phyloP scores from a whole-genome alignment of 192 early-diverging fungal species.

The Coemansia sp. region DNA sequence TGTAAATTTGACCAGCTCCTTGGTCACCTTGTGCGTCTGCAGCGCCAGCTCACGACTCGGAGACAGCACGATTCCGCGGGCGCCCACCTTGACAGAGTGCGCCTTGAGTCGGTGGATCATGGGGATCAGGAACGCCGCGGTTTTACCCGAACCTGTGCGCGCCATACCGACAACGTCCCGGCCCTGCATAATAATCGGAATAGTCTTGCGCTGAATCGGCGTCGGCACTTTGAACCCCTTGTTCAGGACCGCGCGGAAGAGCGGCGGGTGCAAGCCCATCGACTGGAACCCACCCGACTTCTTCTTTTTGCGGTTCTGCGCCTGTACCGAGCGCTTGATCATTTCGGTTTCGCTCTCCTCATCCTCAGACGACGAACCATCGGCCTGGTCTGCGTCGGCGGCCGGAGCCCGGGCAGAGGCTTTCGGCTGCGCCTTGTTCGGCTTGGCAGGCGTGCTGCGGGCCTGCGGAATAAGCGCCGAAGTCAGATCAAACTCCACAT shows the following conservation, averaged over 20 bases:
- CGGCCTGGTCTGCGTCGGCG: neutral
- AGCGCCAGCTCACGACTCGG: conserved; percentile 95
- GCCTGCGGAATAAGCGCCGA: conserved; percentile 46
- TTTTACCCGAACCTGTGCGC: conserved; percentile 96
- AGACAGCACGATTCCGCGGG: conserved; percentile 78
- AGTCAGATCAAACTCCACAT: conserved; percentile 47
- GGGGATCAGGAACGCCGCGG: conserved; percentile 91
- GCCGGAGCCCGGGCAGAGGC: neutral
- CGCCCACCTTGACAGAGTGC: conserved; percentile 85
- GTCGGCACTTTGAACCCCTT: conserved; percentile 98
- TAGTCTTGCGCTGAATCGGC: conserved; percentile 93
- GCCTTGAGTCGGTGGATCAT: conserved; percentile 81
- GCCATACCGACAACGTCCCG: conserved; percentile 98
- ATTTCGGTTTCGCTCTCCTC: conserved; percentile 26
- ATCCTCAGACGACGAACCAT: conserved; percentile 6
- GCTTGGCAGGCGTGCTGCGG: conserved; percentile 3
- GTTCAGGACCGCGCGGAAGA: conserved; percentile 83
- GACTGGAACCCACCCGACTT: conserved; percentile 98
- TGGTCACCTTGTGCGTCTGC: conserved; percentile 91
- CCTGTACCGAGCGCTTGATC: conserved; percentile 38
- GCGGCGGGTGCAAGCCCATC: conserved; percentile 83
- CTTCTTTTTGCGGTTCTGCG: conserved; percentile 84
- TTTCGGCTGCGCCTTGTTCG: neutral
- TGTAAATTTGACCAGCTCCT: conserved; percentile 90
- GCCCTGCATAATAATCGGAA: conserved; percentile 87